Evolutionary conservation across 2,329 filamentous ascomycete genomes (phyloP).

Genomic region (Alternaria angustiovoidea): DNA sequence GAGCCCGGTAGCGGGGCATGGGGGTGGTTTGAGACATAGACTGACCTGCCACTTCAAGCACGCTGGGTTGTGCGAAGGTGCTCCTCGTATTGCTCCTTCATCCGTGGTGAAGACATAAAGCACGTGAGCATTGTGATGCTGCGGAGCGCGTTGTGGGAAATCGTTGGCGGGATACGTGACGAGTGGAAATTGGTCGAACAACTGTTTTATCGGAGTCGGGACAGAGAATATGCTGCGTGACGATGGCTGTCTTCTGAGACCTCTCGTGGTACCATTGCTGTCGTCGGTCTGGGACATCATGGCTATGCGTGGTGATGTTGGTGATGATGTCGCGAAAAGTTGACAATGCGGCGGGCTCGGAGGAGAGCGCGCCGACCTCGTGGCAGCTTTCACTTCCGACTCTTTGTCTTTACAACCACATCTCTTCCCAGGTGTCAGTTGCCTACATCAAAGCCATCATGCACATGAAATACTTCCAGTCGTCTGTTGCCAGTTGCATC

Average conservation of each 20-base stretch:
- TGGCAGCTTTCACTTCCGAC: background rate
- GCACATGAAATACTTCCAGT: too few relatives aligned
- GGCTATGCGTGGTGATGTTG: conserved; percentile 18
- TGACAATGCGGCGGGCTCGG: conserved; percentile 28
- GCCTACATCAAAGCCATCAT: too few relatives aligned
- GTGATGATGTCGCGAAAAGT: conserved; percentile 32
- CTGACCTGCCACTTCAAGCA: conserved; percentile 96
- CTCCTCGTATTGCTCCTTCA: conserved; percentile 66
- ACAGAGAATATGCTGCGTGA: conserved; percentile 58
- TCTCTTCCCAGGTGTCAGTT: too few relatives aligned
- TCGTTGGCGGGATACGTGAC: conserved; percentile 76
- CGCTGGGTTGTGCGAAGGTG: conserved; percentile 86
- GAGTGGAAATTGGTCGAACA: conserved; percentile 88
- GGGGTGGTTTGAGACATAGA: background rate
- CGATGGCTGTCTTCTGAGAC: conserved; percentile 14
- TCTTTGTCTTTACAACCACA: too few relatives aligned
- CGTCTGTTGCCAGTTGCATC: too few relatives aligned
- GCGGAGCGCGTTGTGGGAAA: conserved; percentile 70
- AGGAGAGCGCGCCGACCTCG: conserved; percentile 22
- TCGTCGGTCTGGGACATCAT: conserved; percentile 33
- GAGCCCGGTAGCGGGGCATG: conserved; percentile 11
- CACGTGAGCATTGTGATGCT: conserved; percentile 59
- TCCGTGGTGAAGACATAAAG: conserved; percentile 80
- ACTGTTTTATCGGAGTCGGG: conserved; percentile 76
- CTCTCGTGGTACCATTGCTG: conserved; percentile 10